A percentile compares a stretch with the other conserved stretches of the same genome.
These are phyloP conservation scores for Neodidymelliopsis sp. DNA, from an alignment of 2,329 filamentous ascomycete species.

Conservation along the genomic window DNA sequence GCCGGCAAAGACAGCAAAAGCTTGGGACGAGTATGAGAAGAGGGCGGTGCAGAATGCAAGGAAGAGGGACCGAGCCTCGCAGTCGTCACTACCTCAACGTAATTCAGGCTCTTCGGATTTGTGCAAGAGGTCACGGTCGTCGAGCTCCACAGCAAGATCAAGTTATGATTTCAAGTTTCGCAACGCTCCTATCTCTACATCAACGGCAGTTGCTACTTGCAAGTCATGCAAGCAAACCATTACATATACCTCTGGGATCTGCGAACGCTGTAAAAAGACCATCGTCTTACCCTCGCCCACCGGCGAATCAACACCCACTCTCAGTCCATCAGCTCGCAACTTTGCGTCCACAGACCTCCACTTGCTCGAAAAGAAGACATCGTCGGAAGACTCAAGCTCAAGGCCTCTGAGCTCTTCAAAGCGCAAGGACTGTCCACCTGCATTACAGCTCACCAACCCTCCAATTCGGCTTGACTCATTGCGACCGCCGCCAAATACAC, in stretches of 20 bases:
- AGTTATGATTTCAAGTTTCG: constrained; percentile 39
- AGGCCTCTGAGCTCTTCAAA: constrained; percentile 28
- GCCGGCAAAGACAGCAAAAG: constrained; percentile 37
- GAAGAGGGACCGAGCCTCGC: constrained; percentile 33
- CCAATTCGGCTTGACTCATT: constrained; percentile 44
- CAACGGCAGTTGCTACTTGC: constrained; percentile 38
- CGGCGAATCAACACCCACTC: constrained; percentile 38
- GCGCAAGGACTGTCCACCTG: constrained; percentile 28
- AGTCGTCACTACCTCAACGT: constrained; percentile 24
- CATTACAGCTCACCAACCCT: constrained; percentile 32
- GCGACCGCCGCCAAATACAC: constrained; percentile 27
- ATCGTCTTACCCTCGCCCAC: constrained; percentile 28
- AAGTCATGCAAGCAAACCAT: constrained; percentile 41
- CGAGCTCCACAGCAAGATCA: constrained; percentile 24
- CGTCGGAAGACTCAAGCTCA: constrained; percentile 19
- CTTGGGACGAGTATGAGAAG: constrained; percentile 48
- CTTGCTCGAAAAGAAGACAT: constrained; percentile 28
- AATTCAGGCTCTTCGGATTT: constrained; percentile 31
- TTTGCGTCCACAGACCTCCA: constrained; percentile 33
- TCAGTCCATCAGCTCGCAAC: constrained; percentile 33
- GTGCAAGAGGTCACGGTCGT: constrained; percentile 18
- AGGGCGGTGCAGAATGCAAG: constrained; percentile 41
- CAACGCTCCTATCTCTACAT: constrained; percentile 16
- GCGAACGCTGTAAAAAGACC: constrained; percentile 41
- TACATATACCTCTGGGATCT: constrained; percentile 37